A percentile compares a stretch with the other conserved stretches of the same genome.
phyloP scores from a whole-genome alignment of 2,329 filamentous ascomycete species.

The Thermoascus crustaceus region DNA sequence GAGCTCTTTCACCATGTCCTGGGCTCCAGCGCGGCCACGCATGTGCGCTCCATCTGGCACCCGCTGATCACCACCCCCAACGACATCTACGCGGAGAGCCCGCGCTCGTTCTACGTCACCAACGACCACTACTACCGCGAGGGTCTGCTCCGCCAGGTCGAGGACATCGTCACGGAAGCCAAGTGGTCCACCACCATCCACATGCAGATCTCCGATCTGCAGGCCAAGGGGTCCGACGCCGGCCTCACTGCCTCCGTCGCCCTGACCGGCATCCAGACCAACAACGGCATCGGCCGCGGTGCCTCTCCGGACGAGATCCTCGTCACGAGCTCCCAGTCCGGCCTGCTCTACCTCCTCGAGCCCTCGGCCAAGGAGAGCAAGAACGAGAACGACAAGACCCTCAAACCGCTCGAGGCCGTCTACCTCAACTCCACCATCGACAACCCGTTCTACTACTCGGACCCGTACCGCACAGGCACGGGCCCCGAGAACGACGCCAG shows the following conservation, averaged over 20 bases:
- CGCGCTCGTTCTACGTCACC: conserved; percentile 48
- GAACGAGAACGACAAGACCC: conserved; percentile 25
- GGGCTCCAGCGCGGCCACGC: conserved; percentile 32
- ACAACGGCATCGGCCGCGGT: conserved; percentile 51
- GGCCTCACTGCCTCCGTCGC: conserved; percentile 40
- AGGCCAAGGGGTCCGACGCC: conserved; percentile 16
- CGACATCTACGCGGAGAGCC: conserved; percentile 45
- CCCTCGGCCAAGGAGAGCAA: no score
- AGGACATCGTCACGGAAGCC: conserved; percentile 36
- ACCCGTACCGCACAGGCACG: conserved; percentile 40
- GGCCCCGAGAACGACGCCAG: conserved; percentile 38
- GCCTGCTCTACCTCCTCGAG: conserved; percentile 38
- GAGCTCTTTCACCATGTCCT: no score
- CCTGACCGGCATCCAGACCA: conserved; percentile 41
- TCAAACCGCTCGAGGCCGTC: conserved; percentile 39
- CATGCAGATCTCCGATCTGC: conserved; percentile 28
- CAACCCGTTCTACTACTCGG: conserved; percentile 52
- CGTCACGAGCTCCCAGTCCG: conserved; percentile 36
- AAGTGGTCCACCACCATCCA: conserved; percentile 46
- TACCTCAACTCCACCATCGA: conserved; percentile 42
- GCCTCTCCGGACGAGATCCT: conserved; percentile 25
- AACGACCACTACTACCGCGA: conserved; percentile 52
- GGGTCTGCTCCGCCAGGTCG: conserved; percentile 40
- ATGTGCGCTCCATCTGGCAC: conserved; percentile 48
- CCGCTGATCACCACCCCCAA: conserved; percentile 51